Percentiles rank a stretch among this genome's conserved stretches.
Evolutionary conservation across 2,329 filamentous ascomycete genomes (phyloP).

Genomic region (Ascochyta pisi): DNA sequence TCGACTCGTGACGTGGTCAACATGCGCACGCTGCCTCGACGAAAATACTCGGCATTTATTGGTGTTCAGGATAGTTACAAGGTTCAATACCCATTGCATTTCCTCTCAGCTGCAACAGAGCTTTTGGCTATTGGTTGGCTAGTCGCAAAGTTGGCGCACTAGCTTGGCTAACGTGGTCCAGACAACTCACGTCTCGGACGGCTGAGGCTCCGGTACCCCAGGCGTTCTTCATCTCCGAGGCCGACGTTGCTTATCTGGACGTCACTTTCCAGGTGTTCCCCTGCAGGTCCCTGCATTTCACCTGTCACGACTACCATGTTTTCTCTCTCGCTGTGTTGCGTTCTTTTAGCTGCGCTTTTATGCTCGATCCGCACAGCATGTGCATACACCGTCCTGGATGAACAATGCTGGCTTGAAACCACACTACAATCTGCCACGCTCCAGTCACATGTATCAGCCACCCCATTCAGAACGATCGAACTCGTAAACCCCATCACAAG

Average conservation of each 20-base stretch:
- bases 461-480: conserved; percentile 10
- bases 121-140: not conserved
- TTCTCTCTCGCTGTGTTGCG: not conserved
- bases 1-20: not conserved
- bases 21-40: not conserved
- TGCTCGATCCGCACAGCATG: not conserved
- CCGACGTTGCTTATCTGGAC: conserved; percentile 7
- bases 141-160: conserved; percentile 5
- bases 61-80: conserved; percentile 34
- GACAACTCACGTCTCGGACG: conserved; percentile 29
- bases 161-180: conserved; percentile 6
- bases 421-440: conserved; percentile 1
- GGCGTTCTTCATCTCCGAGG: conserved; percentile 12
- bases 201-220: conserved; percentile 6
- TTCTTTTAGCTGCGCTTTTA: not conserved
- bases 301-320: not conserved
- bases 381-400: conserved; percentile 11
- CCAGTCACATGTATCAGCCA: conserved; percentile 11
- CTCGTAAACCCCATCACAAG: not conserved
- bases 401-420: conserved; percentile 38
- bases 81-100: conserved; percentile 30
- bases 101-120: not conserved
- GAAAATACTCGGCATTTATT: conserved; percentile 25
- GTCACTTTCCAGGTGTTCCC: not conserved
- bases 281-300: conserved; percentile 6